Percentiles rank a stretch among this genome's conserved stretches.
phyloP scores from a whole-genome alignment of 2,329 filamentous ascomycete genomes.

The Lomentospora prolificans region DNA sequence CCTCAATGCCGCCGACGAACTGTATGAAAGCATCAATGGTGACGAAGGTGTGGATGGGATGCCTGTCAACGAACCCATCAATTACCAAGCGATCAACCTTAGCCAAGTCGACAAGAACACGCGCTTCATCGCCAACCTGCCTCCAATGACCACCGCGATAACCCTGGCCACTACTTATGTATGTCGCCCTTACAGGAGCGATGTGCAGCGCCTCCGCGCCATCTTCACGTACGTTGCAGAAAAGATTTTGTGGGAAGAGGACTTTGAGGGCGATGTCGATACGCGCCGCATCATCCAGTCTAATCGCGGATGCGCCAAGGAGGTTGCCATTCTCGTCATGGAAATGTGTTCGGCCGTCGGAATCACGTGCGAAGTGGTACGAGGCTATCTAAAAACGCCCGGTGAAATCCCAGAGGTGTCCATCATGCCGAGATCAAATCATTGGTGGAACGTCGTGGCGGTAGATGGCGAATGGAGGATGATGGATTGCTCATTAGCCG shows the following conservation, averaged over 20 bases:
- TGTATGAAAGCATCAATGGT: constrained; percentile 76
- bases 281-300: constrained; percentile 74
- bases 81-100: constrained; percentile 73
- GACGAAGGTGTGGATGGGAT: constrained; percentile 82
- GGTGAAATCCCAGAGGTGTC: constrained; percentile 75
- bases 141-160: constrained; percentile 70
- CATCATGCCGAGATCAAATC: constrained; percentile 77
- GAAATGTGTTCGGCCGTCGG: constrained; percentile 93
- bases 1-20: constrained; percentile 79
- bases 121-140: constrained; percentile 76
- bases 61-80: constrained; percentile 70
- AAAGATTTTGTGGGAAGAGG: constrained; percentile 90
- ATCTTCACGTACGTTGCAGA: constrained; percentile 99
- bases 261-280: constrained; percentile 78
- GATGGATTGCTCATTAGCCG: constrained; percentile 87
- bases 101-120: constrained; percentile 91
- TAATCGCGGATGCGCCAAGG: constrained; percentile 75
- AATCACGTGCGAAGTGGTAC: constrained; percentile 75
- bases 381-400: constrained; percentile 82
- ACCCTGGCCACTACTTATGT: constrained; percentile 84
- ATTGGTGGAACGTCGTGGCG: constrained; percentile 95
- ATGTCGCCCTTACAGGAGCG: constrained; percentile 86
- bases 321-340: constrained; percentile 77
- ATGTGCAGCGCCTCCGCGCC: constrained; percentile 82
- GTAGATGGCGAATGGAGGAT: constrained; percentile 94